phyloP scores from a whole-genome alignment of 2,329 filamentous ascomycete genomes.

The Chrysosphaeria jannelii region DNA sequence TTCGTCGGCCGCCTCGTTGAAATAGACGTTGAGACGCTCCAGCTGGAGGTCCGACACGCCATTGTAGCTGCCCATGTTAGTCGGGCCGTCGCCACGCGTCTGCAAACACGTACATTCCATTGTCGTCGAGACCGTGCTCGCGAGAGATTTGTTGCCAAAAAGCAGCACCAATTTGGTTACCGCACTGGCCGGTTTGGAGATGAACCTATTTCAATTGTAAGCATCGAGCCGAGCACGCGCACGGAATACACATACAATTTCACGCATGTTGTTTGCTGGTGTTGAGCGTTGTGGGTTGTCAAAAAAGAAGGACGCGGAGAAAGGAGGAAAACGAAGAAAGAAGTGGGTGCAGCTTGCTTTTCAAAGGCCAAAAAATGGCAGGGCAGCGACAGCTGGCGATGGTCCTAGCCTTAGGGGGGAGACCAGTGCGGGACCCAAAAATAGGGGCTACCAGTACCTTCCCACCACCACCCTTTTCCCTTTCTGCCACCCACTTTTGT shows the following conservation, averaged over 20 bases:
- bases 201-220: no score
- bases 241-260: conserved; percentile 28
- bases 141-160: conserved; percentile 85
- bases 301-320: conserved; percentile 1
- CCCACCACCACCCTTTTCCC: no score
- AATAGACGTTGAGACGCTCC: conserved; percentile 56
- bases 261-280: conserved; percentile 28
- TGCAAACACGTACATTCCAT: conserved; percentile 54
- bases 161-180: conserved; percentile 99
- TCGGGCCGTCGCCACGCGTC: not conserved
- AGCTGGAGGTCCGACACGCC: conserved; percentile 96
- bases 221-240: no score
- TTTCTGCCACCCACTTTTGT: no score
- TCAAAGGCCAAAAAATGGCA: no score
- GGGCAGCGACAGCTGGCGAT: no score
- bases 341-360: no score
- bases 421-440: no score
- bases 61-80: conserved; percentile 42
- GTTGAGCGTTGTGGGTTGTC: conserved; percentile 1
- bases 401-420: no score
- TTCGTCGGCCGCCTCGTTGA: conserved; percentile 61
- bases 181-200: conserved; percentile 99
- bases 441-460: no score
- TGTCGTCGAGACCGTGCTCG: conserved; percentile 91
- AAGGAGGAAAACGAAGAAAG: conserved; percentile 1